Evolutionary conservation across 2,329 filamentous ascomycete genomes (phyloP).

Genomic region (Fusarium mundagurra): DNA sequence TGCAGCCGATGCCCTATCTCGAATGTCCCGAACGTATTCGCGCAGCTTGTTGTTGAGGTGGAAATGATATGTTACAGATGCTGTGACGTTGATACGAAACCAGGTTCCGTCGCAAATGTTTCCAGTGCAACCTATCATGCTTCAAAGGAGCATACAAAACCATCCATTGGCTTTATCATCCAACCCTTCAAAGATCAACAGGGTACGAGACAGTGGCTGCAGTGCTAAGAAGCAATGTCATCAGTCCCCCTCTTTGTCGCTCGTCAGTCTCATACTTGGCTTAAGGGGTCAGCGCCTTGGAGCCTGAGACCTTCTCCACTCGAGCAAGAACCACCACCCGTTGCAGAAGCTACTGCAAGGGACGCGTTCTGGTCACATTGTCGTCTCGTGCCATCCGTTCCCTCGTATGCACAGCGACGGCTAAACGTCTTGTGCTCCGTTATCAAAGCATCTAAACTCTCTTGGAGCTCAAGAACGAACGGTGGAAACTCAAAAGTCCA

Average conservation of each 20-base stretch:
- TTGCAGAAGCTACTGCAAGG: slow-evolving; percentile 39
- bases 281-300: slow-evolving; percentile 26
- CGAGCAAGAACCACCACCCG: slow-evolving; percentile 20
- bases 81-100: slow-evolving; percentile 21
- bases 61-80: slow-evolving; percentile 5
- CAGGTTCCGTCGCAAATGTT: slow-evolving; percentile 7
- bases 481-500: slow-evolving; percentile 34
- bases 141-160: slow-evolving; percentile 1
- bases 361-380: slow-evolving; percentile 29
- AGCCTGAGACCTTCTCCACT: slow-evolving; percentile 30
- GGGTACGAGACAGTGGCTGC: background rate
- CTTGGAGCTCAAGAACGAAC: slow-evolving; percentile 7
- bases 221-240: background rate
- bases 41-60: background rate
- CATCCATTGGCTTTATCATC: slow-evolving; percentile 9
- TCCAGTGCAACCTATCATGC: slow-evolving; percentile 20
- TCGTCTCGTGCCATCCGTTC: slow-evolving; percentile 26
- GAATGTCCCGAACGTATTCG: background rate
- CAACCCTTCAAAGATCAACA: background rate
- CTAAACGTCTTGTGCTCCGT: slow-evolving; percentile 12
- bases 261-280: slow-evolving; percentile 3
- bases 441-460: slow-evolving; percentile 9
- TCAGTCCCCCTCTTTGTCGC: slow-evolving; percentile 1
- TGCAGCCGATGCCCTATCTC: background rate
- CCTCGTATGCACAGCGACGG: slow-evolving; percentile 16